phyloP scores from a whole-genome alignment of 108 stramenopile genomes.

The Skeletonema menzelii region DNA sequence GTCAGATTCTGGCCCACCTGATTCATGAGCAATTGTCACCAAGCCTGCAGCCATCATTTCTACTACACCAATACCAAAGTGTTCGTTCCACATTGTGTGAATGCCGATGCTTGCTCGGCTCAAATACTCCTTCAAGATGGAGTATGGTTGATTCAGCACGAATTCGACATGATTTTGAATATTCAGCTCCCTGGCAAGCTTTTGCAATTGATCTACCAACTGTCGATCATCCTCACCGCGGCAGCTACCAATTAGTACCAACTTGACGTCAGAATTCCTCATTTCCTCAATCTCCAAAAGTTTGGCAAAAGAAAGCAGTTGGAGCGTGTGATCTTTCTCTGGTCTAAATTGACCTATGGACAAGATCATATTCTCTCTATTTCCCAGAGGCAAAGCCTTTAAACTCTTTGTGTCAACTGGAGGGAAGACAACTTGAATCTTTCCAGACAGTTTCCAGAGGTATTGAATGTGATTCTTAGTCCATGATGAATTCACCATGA shows the following conservation, averaged over 20 bases:
- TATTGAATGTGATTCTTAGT: conserved; percentile 83
- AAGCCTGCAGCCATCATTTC: conserved; percentile 99
- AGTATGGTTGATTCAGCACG: conserved; percentile 88
- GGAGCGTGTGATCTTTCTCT: conserved; percentile 95
- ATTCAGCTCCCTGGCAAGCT: conserved; percentile 55
- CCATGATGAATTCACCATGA: conserved; percentile 97
- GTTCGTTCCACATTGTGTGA: conserved; percentile 99
- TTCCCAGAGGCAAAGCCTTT: conserved; percentile 19
- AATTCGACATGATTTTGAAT: conserved; percentile 78
- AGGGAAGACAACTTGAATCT: conserved; percentile 80
- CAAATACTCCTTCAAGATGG: conserved; percentile 78
- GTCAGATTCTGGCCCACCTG: conserved; percentile 93
- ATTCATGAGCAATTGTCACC: conserved; percentile 92
- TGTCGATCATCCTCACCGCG: conserved; percentile 83
- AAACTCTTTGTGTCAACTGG: conserved; percentile 83
- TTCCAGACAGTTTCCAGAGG: conserved; percentile 63
- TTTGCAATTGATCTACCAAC: conserved; percentile 66
- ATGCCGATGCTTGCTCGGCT: conserved; percentile 82
- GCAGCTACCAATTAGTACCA: conserved; percentile 93
- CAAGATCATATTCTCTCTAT: conserved; percentile 64
- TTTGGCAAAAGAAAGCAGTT: conserved; percentile 68
- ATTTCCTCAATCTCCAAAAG: conserved; percentile 36
- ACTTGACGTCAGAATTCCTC: conserved; percentile 40
- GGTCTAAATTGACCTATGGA: conserved; percentile 98
- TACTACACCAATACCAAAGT: conserved; percentile 99